Conservation (phyloP, 1,284 basidiomycete species). For the Singerocomus rubriflavus region DNA sequence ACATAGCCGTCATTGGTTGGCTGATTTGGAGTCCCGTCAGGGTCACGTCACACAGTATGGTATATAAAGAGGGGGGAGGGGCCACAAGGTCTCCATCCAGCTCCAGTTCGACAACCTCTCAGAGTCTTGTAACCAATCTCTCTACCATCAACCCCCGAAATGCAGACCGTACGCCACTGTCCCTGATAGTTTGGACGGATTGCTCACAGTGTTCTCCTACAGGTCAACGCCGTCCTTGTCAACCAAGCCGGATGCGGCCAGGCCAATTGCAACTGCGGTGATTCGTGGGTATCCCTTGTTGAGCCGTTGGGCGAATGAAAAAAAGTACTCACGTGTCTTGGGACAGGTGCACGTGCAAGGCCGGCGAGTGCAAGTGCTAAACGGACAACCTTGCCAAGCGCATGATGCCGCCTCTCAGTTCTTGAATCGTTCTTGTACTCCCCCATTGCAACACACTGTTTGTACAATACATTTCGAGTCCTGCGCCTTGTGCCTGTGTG, state of each 20-base stretch:
- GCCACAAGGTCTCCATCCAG: no score
- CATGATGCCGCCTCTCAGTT: neutral
- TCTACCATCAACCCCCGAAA: neutral
- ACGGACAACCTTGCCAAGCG: neutral
- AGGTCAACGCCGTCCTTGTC: conserved; percentile 4
- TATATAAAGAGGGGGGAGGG: no score
- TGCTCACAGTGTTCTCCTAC: neutral
- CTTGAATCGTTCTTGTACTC: neutral
- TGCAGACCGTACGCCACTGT: conserved; percentile 1
- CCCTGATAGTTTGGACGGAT: neutral
- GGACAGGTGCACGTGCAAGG: conserved; percentile 17
- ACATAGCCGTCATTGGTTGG: no score
- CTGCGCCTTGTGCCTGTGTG: no score
- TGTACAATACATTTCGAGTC: neutral
- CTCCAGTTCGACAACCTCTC: neutral
- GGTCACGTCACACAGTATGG: no score
- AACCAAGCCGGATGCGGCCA: conserved; percentile 8
- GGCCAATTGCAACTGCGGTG: conserved; percentile 1
- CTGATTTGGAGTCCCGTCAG: no score
- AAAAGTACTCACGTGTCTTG: neutral
- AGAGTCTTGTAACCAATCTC: neutral
- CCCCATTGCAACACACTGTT: neutral
- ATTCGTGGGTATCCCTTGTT: neutral
- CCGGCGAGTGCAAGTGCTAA: conserved; percentile 16
- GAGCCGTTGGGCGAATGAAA: neutral